Evolutionary conservation across 192 early-diverging fungal species (phyloP), one percentile per base, ranked within the genome.

Genomic region (Rhizophagus clarus): DNA sequence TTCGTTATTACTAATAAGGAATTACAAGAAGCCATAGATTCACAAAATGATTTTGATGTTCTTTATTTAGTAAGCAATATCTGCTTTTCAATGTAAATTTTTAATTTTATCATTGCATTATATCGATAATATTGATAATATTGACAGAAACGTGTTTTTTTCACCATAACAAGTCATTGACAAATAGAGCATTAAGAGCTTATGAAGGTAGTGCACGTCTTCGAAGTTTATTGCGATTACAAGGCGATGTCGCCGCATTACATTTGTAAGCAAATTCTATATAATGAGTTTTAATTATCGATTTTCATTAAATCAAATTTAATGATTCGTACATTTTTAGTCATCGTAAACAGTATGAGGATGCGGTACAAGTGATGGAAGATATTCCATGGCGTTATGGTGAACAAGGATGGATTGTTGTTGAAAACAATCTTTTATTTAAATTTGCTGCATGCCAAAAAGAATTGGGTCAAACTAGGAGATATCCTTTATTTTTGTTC

Each of bases 171-270:
- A 76, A 93, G 94, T 82, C 81, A 26, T 76, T 94, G 7, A 93
- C 91, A 45, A 86, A 87, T 14, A 84, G 90, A 69, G 91, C 91
- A 2, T 89, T 95, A 62, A 92, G 88, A 56, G 86, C 91, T n/a
- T 95, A 92, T 74, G 92, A 96, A 82, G 81, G 73, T 14, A 91
- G 92, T 76, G 80, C 81, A 15, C 87, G 94, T 40, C 77, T 83
- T 49, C 85, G 91, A 71, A 92, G 93, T 5, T 87, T 89, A 2
- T 74, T 89, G 31, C 85, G 91, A 34, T 69, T 95, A 26, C 93
- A 92, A 67, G 88, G 91, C 2, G 95, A 96, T 81, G 89, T 96
- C 61, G 95, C 94, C 3, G 83, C 88, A 7, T 82, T 96, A 9
- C 88, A 92, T 83, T 96, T 90, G 94, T 95, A 90, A 83, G 91